Conservation (phyloP, 768 basidiomycete species). For the Termitomyces sp. region DNA sequence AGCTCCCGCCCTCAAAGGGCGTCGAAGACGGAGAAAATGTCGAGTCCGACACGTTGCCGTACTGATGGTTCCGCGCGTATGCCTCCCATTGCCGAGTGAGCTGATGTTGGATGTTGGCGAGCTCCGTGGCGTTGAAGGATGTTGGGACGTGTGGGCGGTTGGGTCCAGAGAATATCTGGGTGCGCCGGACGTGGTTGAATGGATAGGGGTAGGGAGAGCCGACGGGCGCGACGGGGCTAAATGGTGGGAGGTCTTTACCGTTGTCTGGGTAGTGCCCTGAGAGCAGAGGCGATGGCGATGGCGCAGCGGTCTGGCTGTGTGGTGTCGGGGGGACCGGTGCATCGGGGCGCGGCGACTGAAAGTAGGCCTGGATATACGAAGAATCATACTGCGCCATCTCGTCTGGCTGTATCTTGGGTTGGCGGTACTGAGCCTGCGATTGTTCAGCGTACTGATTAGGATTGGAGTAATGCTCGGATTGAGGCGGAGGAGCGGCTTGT, state of each 20-base stretch:
- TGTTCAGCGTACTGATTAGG: slow-evolving; percentile 5
- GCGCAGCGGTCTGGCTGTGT: slow-evolving; percentile 69
- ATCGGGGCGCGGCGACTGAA: slow-evolving; percentile 59
- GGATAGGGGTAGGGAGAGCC: slow-evolving; percentile 83
- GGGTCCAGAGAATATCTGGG: slow-evolving; percentile 33
- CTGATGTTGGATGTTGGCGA: slow-evolving; percentile 58
- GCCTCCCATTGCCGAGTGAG: slow-evolving; percentile 76
- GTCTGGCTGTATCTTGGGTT: slow-evolving; percentile 44
- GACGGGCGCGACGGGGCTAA: slow-evolving; percentile 51
- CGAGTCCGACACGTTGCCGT: slow-evolving; percentile 59
- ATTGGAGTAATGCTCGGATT: slow-evolving; percentile 18
- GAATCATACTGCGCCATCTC: slow-evolving; percentile 61
- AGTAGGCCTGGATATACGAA: slow-evolving; percentile 57
- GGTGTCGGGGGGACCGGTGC: slow-evolving; percentile 82
- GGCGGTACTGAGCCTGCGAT: slow-evolving; percentile 28
- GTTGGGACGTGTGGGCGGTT: slow-evolving; percentile 27
- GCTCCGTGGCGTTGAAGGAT: slow-evolving; percentile 35
- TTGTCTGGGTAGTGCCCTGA: slow-evolving; percentile 43
- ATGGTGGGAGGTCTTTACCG: slow-evolving; percentile 35
- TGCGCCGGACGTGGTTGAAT: slow-evolving; percentile 68
- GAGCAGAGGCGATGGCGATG: slow-evolving; percentile 66
- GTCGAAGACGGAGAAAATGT: slow-evolving; percentile 75
- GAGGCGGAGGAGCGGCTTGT: slow-evolving; percentile 12
- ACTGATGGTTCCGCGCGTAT: slow-evolving; percentile 66
- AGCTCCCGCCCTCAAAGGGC: slow-evolving; percentile 62